These are phyloP conservation scores for Rhodotorula toruloides DNA, from an alignment of 768 basidiomycete genomes.

Conservation along the genomic window DNA sequence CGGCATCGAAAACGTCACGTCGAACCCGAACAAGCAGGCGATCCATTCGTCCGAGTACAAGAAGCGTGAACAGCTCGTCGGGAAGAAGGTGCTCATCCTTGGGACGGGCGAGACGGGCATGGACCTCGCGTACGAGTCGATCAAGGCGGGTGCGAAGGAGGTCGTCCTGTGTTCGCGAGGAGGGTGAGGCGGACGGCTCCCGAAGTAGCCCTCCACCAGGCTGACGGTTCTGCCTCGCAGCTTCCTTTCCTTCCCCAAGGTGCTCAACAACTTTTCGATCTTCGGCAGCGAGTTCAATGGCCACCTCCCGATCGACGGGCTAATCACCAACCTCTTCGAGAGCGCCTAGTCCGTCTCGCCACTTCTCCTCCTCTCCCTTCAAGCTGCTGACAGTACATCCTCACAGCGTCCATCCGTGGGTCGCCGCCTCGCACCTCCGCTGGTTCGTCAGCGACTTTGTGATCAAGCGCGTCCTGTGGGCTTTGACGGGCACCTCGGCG, in stretches of 20 bases:
- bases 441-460: conserved; percentile 57
- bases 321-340: conserved; percentile 60
- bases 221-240: conserved; percentile 34
- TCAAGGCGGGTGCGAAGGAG: conserved; percentile 55
- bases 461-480: conserved; percentile 58
- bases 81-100: conserved; percentile 55
- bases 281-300: conserved; percentile 52
- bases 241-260: conserved; percentile 59
- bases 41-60: conserved; percentile 59
- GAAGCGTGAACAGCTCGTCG: conserved; percentile 50
- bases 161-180: conserved; percentile 56
- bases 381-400: no score
- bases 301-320: conserved; percentile 49
- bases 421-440: conserved; percentile 55
- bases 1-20: conserved; percentile 50
- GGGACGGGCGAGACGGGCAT: conserved; percentile 63
- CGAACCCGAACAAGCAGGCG: conserved; percentile 28
- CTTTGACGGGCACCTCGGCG: conserved; percentile 54
- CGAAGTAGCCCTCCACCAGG: conserved; percentile 14
- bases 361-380: neutral
- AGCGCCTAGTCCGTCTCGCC: conserved; percentile 45
- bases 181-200: conserved; percentile 46
- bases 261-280: conserved; percentile 56
- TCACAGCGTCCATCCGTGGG: conserved; percentile 55
- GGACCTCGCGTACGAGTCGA: conserved; percentile 53